These are phyloP conservation scores for Ascochyta pisi DNA, from an alignment of 2,329 filamentous ascomycete genomes.

Conservation along the genomic window DNA sequence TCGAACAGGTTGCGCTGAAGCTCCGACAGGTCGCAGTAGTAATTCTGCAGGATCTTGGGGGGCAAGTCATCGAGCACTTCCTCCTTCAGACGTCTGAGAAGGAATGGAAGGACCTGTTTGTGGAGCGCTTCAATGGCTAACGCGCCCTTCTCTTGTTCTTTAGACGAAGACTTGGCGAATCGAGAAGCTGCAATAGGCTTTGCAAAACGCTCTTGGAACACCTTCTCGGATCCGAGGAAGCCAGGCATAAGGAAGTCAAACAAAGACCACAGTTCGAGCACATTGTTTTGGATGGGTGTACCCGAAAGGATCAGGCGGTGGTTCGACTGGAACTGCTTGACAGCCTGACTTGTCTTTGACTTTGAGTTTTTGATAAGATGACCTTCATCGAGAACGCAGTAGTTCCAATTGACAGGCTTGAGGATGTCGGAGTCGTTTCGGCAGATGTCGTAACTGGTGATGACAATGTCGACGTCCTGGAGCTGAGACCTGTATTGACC, in stretches of 20 bases:
- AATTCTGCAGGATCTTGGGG: constrained; percentile 98
- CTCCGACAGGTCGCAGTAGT: constrained; percentile 97
- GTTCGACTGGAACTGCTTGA: constrained; percentile 88
- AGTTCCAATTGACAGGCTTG: constrained; percentile 89
- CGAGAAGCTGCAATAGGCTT: constrained; percentile 95
- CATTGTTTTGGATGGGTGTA: constrained; percentile 97
- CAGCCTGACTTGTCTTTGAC: constrained; percentile 91
- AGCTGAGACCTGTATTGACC: constrained; percentile 73
- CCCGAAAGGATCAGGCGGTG: constrained; percentile 95
- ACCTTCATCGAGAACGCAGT: constrained; percentile 94
- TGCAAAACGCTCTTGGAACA: constrained; percentile 94
- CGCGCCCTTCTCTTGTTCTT: constrained; percentile 96
- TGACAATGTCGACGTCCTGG: constrained; percentile 84
- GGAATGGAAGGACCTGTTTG: constrained; percentile 96
- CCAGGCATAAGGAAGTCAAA: constrained; percentile 99
- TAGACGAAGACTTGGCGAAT: constrained; percentile 95
- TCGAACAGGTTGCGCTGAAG: constrained; percentile 95
- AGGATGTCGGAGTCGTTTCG: constrained; percentile 92
- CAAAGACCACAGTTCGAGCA: constrained; percentile 94
- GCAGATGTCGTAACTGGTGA: constrained; percentile 98
- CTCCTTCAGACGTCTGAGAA: constrained; percentile 94
- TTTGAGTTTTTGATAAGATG: constrained; percentile 99
- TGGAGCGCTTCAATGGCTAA: constrained; percentile 97
- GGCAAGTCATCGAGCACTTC: constrained; percentile 95
- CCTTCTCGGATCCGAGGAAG: constrained; percentile 93